Conservation (phyloP, 768 basidiomycete genomes). For the Candolleomyces efflorescens region DNA sequence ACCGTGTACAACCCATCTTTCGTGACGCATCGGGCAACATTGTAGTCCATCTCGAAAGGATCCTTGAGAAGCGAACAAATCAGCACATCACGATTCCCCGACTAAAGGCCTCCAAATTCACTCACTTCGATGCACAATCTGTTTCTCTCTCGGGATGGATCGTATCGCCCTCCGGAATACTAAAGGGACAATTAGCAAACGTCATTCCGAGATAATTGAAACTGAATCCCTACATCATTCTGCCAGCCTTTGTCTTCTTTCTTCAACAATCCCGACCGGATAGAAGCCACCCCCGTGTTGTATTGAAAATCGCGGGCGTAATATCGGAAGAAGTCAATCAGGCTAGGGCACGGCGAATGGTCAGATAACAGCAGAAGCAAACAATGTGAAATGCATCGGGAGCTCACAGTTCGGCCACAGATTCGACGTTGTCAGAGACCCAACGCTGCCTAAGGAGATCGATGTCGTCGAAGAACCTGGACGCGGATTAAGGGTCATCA, state of each 20-base stretch:
- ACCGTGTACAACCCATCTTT: constrained; percentile 95
- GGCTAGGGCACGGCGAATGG: constrained; percentile 37
- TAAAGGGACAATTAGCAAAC: constrained; percentile 15
- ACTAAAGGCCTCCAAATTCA: constrained; percentile 2
- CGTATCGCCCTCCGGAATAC: constrained; percentile 52
- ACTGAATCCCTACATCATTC: constrained; percentile 62
- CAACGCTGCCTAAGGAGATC: constrained; percentile 88
- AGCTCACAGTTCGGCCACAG: constrained; percentile 88
- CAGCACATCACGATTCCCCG: not conserved
- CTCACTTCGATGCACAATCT: constrained; percentile 92
- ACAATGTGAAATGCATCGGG: not conserved
- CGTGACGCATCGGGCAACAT: constrained; percentile 95
- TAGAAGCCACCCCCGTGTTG: constrained; percentile 87
- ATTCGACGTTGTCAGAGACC: constrained; percentile 91
- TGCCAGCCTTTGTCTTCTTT: constrained; percentile 96
- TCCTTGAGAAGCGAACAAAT: constrained; percentile 60
- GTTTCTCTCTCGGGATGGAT: constrained; percentile 83
- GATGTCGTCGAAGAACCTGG: constrained; percentile 96
- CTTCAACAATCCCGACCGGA: constrained; percentile 82
- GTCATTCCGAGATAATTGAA: not conserved
- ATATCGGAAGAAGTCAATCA: constrained; percentile 98
- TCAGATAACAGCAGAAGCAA: constrained; percentile 8
- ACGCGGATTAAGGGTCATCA: constrained; percentile 12
- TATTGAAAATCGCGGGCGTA: constrained; percentile 93
- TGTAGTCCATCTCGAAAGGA: constrained; percentile 95